Base-by-base conservation (phyloP, 2,329 filamentous ascomycete species). In the Pseudogymnoascus sp. region DNA sequence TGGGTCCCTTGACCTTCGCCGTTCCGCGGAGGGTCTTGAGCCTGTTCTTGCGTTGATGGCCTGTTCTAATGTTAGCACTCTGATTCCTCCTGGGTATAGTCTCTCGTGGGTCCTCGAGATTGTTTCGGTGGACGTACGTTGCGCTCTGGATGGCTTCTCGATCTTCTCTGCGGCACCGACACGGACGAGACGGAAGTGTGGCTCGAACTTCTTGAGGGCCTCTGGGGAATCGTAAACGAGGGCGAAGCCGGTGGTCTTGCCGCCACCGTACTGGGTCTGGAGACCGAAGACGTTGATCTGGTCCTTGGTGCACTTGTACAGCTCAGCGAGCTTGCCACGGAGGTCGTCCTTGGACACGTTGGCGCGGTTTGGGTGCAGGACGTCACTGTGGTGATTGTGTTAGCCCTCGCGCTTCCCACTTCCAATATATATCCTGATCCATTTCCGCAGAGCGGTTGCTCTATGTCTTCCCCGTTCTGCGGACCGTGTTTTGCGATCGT, bases 41-140 rank as follows among this genome's bases (percentile, higher is more conserved):
- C 80, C 93, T 88, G 91, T 99, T 99, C 91, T 99, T 99, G 85
- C 94, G 90, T 85, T 97, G 94, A 87, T 99, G 99, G 89, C 93
- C 93, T 97, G 81, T 84, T 73, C 65, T 33, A 2, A 33, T 56
- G 50, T 56, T 56, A 56, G 50, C 50, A 56, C n/a, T 56, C 50
- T 56, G 50, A 6, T 56, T 33, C 28, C 28, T 56, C 10, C 50
- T 2, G 3, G 25, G 18, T 3, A 33, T 18, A 18, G 8, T 33
- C 10, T 56, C 50, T 33, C 28, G 50, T 1, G 50, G 25, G 10
- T 56, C 11, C 28, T 33, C 8, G 50, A 14, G 25, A 56, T 21
- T 25, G 50, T 4, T 33, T 33, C 50, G 50, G 63, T 67, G 66
- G 73, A 95, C 93, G 77, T 92, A 97, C 94, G 92, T 83, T 99